These are phyloP conservation scores for Punctularia strigosozonata DNA, from an alignment of 768 basidiomycete genomes.

Conservation along the genomic window DNA sequence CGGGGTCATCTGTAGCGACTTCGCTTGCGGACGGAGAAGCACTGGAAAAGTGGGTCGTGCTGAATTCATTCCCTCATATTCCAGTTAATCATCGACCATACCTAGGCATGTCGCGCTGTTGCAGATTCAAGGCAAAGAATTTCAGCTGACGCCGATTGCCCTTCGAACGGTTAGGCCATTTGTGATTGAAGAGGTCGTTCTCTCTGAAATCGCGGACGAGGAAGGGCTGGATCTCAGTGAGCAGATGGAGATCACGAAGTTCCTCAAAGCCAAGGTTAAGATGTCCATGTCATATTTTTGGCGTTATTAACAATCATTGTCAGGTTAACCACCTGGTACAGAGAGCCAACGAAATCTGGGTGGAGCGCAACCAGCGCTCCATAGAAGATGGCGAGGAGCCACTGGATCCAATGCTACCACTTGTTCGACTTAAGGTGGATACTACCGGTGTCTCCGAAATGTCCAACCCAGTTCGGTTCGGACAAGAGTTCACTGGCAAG, in stretches of 20 bases:
- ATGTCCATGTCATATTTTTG: no score
- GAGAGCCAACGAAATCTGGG: slow-evolving; percentile 68
- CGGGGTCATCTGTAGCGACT: slow-evolving; percentile 91
- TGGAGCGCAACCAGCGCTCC: slow-evolving; percentile 57
- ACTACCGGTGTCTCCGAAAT: slow-evolving; percentile 85
- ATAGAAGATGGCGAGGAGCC: slow-evolving; percentile 49
- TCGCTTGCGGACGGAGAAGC: slow-evolving; percentile 91
- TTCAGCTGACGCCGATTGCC: slow-evolving; percentile 74
- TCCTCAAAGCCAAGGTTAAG: slow-evolving; percentile 61
- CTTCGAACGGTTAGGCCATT: slow-evolving; percentile 92
- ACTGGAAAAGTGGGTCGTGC: slow-evolving; percentile 66
- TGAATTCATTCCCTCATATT: neutral
- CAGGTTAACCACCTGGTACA: slow-evolving; percentile 75
- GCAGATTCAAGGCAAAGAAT: slow-evolving; percentile 80
- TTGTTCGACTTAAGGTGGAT: slow-evolving; percentile 84
- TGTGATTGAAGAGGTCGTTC: slow-evolving; percentile 69
- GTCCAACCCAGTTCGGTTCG: slow-evolving; percentile 94
- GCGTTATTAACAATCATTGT: no score
- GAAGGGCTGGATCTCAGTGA: slow-evolving; percentile 68
- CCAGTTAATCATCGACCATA: neutral
- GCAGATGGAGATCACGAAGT: slow-evolving; percentile 75
- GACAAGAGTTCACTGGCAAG: slow-evolving; percentile 84
- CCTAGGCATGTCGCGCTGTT: slow-evolving; percentile 84
- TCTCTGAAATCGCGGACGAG: slow-evolving; percentile 70
- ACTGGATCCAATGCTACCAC: slow-evolving; percentile 66